phyloP scores from a whole-genome alignment of 2,329 filamentous ascomycete species.

The Colletotrichum trifolii region DNA sequence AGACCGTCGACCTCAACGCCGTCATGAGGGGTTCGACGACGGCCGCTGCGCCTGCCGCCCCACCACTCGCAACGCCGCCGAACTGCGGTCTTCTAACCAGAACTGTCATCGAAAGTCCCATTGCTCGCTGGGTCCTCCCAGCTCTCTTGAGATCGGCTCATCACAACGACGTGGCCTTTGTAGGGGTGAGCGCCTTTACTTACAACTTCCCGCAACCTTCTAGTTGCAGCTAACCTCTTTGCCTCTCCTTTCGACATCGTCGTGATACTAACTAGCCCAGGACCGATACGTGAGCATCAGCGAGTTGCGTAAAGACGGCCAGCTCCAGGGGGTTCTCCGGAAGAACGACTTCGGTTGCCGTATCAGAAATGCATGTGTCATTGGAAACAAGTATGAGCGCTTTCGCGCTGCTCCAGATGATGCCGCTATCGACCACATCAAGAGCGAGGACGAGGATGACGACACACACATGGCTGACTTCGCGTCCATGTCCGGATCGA shows the following conservation, averaged over 20 bases:
- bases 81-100: constrained; percentile 79
- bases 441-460: constrained; percentile 54
- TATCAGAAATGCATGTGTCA: constrained; percentile 82
- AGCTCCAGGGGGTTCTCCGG: constrained; percentile 79
- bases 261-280: constrained; percentile 51
- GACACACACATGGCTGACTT: constrained; percentile 47
- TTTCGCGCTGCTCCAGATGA: constrained; percentile 46
- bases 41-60: constrained; percentile 42
- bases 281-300: constrained; percentile 85
- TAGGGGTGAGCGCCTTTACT: constrained; percentile 70
- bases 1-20: constrained; percentile 58
- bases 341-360: constrained; percentile 82
- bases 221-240: not conserved
- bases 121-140: constrained; percentile 81
- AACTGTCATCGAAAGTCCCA: constrained; percentile 81
- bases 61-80: constrained; percentile 54
- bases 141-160: constrained; percentile 77
- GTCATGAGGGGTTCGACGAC: constrained; percentile 52
- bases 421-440: constrained; percentile 42
- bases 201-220: constrained; percentile 7
- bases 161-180: constrained; percentile 85
- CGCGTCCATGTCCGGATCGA: constrained; percentile 28
- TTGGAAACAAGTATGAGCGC: constrained; percentile 66
- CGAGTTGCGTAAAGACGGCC: constrained; percentile 75
- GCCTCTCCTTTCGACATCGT: constrained; percentile 4